Evolutionary conservation across 257 asterid genomes (phyloP).

Genomic region (Plantago elongata): DNA sequence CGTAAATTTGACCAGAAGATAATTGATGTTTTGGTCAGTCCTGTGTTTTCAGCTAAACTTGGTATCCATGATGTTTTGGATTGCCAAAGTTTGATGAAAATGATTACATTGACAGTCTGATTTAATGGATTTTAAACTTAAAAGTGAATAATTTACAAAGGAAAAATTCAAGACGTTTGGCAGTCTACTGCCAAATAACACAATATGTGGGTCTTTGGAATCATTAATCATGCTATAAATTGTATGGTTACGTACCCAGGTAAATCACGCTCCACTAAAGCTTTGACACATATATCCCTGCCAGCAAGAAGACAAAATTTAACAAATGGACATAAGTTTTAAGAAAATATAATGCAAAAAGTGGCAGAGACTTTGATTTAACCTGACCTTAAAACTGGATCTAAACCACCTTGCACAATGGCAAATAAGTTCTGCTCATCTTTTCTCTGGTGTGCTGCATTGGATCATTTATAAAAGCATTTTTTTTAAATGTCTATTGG

Average conservation of each 20-base stretch:
- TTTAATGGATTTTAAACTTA: not conserved
- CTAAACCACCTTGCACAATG: slow-evolving; percentile 98
- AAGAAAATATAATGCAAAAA: slow-evolving; percentile 5
- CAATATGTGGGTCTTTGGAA: too few species aligned
- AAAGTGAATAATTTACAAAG: not conserved
- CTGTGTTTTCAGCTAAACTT: too few species aligned
- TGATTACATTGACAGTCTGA: too few species aligned
- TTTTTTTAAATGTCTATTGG: not conserved
- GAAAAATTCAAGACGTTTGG: too few species aligned
- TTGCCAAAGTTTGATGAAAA: too few species aligned
- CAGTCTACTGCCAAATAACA: too few species aligned
- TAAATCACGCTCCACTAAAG: slow-evolving; percentile 84
- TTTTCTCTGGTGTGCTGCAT: slow-evolving; percentile 88
- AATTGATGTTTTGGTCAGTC: too few species aligned
- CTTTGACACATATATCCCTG: slow-evolving; percentile 95
- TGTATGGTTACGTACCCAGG: slow-evolving; percentile 68
- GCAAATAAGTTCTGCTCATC: slow-evolving; percentile 92
- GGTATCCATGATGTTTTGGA: too few species aligned
- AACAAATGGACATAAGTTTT: not conserved
- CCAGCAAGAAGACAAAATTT: slow-evolving; percentile 23
- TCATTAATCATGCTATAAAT: not conserved
- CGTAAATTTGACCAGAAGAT: too few species aligned
- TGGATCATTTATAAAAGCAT: slow-evolving; percentile 18
- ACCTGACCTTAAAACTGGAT: slow-evolving; percentile 82
- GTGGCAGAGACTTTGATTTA: slow-evolving; percentile 6